phyloP scores from a whole-genome alignment of 768 basidiomycete species.

The Obba rivulosa region DNA sequence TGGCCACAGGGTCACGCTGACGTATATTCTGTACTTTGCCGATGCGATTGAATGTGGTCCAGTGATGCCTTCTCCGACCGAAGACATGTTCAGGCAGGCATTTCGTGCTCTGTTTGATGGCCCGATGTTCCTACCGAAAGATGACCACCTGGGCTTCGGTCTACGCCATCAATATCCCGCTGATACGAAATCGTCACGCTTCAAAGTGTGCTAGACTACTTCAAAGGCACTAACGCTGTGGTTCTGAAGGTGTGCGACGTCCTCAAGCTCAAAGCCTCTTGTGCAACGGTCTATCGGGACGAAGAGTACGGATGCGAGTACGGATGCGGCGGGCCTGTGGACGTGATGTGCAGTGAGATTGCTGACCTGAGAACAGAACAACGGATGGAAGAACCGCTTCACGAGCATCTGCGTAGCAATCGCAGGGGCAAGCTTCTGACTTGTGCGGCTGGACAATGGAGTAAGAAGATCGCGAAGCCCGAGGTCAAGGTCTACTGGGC shows the following conservation, averaged over 20 bases:
- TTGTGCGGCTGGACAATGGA: too few species aligned
- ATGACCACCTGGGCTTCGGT: conserved; percentile 37
- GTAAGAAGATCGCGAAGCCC: neutral
- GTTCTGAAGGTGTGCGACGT: neutral
- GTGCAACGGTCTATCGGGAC: neutral
- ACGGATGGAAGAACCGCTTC: neutral
- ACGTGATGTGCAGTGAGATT: conserved; percentile 2
- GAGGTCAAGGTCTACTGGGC: neutral
- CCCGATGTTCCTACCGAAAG: conserved; percentile 4
- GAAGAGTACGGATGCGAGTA: too few species aligned
- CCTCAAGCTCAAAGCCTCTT: neutral
- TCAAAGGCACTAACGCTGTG: conserved; percentile 9
- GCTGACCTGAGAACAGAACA: neutral
- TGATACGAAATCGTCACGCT: neutral
- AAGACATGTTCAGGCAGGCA: too few species aligned
- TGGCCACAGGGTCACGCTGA: conserved; percentile 39
- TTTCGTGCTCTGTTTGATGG: too few species aligned
- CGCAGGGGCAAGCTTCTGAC: neutral
- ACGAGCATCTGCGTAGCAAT: neutral
- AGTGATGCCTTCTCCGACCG: too few species aligned
- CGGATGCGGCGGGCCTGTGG: neutral
- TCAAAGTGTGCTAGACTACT: neutral
- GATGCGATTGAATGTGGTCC: neutral
- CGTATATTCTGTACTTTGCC: conserved; percentile 32
- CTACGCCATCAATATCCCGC: conserved; percentile 32